A percentile compares a stretch with the other conserved stretches of the same genome.
These are phyloP conservation scores for Corynascus novoguineensis DNA, from an alignment of 495 filamentous ascomycete species.

Conservation along the genomic window DNA sequence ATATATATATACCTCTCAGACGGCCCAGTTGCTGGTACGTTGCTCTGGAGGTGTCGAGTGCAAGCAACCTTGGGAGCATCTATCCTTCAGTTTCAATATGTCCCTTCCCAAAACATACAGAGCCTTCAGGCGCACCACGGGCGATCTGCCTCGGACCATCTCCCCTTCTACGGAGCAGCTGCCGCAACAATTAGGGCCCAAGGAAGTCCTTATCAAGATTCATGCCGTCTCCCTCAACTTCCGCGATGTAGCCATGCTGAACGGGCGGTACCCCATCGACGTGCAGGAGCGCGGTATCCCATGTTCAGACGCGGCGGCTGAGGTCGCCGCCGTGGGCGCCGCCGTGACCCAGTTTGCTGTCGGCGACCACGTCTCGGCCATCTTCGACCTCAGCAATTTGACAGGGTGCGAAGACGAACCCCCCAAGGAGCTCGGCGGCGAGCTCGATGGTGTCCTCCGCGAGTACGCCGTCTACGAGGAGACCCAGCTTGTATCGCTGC, in stretches of 20 bases:
- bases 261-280: conserved; percentile 27
- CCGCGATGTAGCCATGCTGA: conserved; percentile 39
- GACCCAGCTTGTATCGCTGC: conserved; percentile 26
- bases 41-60: too few relatives aligned
- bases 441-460: conserved; percentile 26
- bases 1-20: too few relatives aligned
- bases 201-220: conserved; percentile 44
- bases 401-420: conserved; percentile 14
- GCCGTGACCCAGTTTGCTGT: conserved; percentile 26
- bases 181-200: conserved; percentile 19
- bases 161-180: conserved; percentile 15
- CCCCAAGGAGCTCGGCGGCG: conserved; percentile 16
- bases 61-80: too few relatives aligned
- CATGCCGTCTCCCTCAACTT: conserved; percentile 48
- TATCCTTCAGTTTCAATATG: not conserved
- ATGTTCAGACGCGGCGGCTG: conserved; percentile 40
- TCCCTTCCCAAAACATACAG: conserved; percentile 21
- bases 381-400: conserved; percentile 18
- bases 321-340: conserved; percentile 38
- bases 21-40: too few relatives aligned
- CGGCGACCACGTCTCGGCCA: conserved; percentile 30
- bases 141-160: conserved; percentile 6
- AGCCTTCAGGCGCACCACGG: conserved; percentile 17
- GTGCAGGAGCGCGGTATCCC: conserved; percentile 23
- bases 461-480: conserved; percentile 32